Percentiles rank a stretch among this genome's conserved stretches.
phyloP scores from a whole-genome alignment of 2,329 filamentous ascomycete genomes.

The Neofusicoccum umdonicola region DNA sequence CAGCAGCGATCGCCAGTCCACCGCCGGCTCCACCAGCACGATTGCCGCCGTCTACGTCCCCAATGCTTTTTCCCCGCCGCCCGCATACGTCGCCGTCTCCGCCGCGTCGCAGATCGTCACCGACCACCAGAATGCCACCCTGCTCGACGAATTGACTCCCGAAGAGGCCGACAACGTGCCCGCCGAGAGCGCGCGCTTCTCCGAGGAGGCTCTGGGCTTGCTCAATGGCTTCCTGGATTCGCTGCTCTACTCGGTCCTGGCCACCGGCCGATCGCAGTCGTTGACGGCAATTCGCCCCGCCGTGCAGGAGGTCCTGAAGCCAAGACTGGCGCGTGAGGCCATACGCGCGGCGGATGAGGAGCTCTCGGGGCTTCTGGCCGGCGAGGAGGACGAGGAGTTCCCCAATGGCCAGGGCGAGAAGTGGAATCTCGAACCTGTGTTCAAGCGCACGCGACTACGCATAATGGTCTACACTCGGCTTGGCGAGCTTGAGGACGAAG shows the following conservation, averaged over 20 bases:
- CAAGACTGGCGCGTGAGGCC: constrained; percentile 81
- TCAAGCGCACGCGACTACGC: constrained; percentile 87
- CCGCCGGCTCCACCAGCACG: constrained; percentile 48
- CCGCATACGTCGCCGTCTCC: constrained; percentile 82
- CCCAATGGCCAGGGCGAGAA: constrained; percentile 42
- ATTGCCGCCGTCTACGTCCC: constrained; percentile 65
- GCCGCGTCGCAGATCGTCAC: constrained; percentile 91
- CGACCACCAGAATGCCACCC: constrained; percentile 76
- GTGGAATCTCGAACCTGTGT: constrained; percentile 90
- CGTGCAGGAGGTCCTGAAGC: constrained; percentile 82
- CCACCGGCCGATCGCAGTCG: constrained; percentile 72
- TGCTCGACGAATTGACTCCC: constrained; percentile 67
- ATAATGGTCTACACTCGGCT: constrained; percentile 99
- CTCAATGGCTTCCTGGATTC: constrained; percentile 94
- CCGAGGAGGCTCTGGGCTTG: constrained; percentile 68
- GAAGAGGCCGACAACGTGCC: constrained; percentile 59
- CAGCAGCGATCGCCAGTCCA: constrained; percentile 65
- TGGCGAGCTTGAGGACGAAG: constrained; percentile 95
- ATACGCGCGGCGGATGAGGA: constrained; percentile 82
- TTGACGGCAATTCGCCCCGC: constrained; percentile 75
- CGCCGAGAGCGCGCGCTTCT: constrained; percentile 68
- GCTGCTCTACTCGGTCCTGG: constrained; percentile 86
- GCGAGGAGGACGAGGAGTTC: constrained; percentile 64
- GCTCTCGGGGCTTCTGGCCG: constrained; percentile 81
- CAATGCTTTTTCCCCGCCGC: constrained; percentile 66